Percentiles rank a stretch among this genome's conserved stretches.
Conservation (phyloP, 1,139 yeast genomes). For the Hyphopichia pseudoburtonii region DNA sequence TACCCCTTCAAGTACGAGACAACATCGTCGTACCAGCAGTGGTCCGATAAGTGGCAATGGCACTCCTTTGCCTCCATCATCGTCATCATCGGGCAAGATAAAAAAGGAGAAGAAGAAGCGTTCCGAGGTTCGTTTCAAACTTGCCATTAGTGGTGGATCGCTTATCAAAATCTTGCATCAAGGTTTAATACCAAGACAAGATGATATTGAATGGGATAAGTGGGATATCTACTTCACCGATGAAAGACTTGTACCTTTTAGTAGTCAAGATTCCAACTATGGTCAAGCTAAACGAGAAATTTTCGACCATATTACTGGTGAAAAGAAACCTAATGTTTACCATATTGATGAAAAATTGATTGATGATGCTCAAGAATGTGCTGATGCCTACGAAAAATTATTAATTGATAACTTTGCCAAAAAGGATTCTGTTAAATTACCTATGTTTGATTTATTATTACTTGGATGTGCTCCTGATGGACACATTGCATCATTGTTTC, state of each 20-base stretch:
- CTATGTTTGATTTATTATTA: slow-evolving; percentile 86
- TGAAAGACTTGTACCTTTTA: slow-evolving; percentile 90
- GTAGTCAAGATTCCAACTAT: slow-evolving; percentile 79
- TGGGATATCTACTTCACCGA: slow-evolving; percentile 98
- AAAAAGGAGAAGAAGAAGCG: slow-evolving; percentile 44
- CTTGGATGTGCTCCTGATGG: slow-evolving; percentile 99
- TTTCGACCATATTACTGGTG: slow-evolving; percentile 62
- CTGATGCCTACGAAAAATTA: slow-evolving; percentile 85
- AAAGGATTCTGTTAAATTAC: slow-evolving; percentile 91
- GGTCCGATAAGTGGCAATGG: slow-evolving; percentile 7
- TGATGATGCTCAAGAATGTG: slow-evolving; percentile 89
- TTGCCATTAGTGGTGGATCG: slow-evolving; percentile 93
- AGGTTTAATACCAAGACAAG: slow-evolving; percentile 69
- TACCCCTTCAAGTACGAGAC: slow-evolving; percentile 7
- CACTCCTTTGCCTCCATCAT: slow-evolving; percentile 12
- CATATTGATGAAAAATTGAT: slow-evolving; percentile 80
- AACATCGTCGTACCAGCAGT: slow-evolving; percentile 9
- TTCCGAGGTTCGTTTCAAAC: slow-evolving; percentile 70
- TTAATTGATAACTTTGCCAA: slow-evolving; percentile 91
- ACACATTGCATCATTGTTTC: slow-evolving; percentile 93
- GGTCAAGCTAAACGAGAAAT: slow-evolving; percentile 84
- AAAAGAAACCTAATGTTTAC: slow-evolving; percentile 65
- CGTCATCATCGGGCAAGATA: too few species aligned
- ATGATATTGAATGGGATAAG: slow-evolving; percentile 82
- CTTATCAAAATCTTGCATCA: slow-evolving; percentile 80